Evolutionary conservation across 1,284 basidiomycete species (phyloP).

Genomic region (Marasmius fiardii): DNA sequence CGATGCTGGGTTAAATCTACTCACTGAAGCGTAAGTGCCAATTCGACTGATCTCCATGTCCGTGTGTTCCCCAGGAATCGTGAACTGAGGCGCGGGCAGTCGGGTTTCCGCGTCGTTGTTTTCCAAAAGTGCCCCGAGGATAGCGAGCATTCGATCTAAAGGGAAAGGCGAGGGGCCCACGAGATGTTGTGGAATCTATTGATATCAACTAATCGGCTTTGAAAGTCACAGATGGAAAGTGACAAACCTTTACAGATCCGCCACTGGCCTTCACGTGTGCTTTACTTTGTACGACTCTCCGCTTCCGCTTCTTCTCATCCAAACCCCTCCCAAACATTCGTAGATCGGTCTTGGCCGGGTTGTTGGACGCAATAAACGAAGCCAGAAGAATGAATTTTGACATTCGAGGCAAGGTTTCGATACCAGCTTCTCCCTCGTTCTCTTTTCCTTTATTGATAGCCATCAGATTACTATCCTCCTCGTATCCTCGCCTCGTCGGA

Average conservation of each 20-base stretch:
- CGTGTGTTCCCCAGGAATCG: slow-evolving; percentile 56
- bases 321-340: slow-evolving; percentile 75
- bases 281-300: slow-evolving; percentile 28
- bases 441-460: neutral
- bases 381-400: slow-evolving; percentile 80
- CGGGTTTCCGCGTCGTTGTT: slow-evolving; percentile 71
- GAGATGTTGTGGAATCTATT: slow-evolving; percentile 73
- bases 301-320: slow-evolving; percentile 62
- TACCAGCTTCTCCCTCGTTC: neutral
- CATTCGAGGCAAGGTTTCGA: slow-evolving; percentile 46
- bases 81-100: slow-evolving; percentile 42
- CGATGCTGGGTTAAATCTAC: slow-evolving; percentile 19
- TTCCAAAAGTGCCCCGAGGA: slow-evolving; percentile 79
- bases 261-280: slow-evolving; percentile 27
- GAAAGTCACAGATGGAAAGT: neutral
- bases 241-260: slow-evolving; percentile 46
- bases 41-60: slow-evolving; percentile 66
- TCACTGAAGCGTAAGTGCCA: slow-evolving; percentile 54
- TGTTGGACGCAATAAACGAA: slow-evolving; percentile 83
- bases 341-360: slow-evolving; percentile 79
- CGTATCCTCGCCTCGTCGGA: slow-evolving; percentile 5
- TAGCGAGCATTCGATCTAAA: slow-evolving; percentile 79
- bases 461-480: neutral
- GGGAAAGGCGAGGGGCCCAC: slow-evolving; percentile 81
- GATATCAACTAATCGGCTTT: neutral